These are phyloP conservation scores for Penicillium expansum DNA, from an alignment of 2,329 filamentous ascomycete genomes.

Conservation along the genomic window DNA sequence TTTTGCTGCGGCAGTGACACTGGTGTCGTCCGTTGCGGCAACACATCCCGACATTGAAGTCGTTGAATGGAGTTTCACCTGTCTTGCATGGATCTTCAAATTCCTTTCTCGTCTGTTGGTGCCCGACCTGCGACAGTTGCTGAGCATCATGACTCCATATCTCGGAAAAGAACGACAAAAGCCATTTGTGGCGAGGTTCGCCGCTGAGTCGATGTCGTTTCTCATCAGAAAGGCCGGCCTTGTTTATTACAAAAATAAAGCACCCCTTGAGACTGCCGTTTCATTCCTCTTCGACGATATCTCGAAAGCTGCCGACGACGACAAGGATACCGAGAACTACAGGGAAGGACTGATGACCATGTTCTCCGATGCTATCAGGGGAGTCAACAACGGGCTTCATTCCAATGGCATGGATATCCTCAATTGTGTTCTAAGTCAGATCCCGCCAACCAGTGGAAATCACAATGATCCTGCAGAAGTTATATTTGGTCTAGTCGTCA, in stretches of 20 bases:
- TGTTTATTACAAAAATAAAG: constrained; percentile 68
- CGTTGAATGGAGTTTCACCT: constrained; percentile 97
- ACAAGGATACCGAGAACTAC: constrained; percentile 56
- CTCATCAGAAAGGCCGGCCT: constrained; percentile 83
- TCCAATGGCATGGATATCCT: constrained; percentile 56
- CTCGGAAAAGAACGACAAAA: constrained; percentile 81
- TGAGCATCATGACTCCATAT: constrained; percentile 76
- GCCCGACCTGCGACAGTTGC: constrained; percentile 79
- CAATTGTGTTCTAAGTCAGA: constrained; percentile 47
- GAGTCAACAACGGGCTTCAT: constrained; percentile 58
- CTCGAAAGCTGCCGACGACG: constrained; percentile 31
- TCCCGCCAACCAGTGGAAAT: constrained; percentile 29
- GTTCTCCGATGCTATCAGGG: constrained; percentile 76
- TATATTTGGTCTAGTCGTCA: constrained; percentile 72
- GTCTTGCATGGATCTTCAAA: constrained; percentile 93
- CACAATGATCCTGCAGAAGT: constrained; percentile 51
- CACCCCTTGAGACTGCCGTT: constrained; percentile 68
- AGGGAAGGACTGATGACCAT: constrained; percentile 87
- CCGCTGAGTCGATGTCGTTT: constrained; percentile 92
- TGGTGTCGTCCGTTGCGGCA: constrained; percentile 75
- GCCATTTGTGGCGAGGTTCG: constrained; percentile 83
- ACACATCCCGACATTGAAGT: constrained; percentile 77
- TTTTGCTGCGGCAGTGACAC: constrained; percentile 70
- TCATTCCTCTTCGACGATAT: constrained; percentile 70
- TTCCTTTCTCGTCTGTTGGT: constrained; percentile 86